Evolutionary conservation across 2,329 filamentous ascomycete genomes (phyloP).

Genomic region (Penicillium janthinellum): DNA sequence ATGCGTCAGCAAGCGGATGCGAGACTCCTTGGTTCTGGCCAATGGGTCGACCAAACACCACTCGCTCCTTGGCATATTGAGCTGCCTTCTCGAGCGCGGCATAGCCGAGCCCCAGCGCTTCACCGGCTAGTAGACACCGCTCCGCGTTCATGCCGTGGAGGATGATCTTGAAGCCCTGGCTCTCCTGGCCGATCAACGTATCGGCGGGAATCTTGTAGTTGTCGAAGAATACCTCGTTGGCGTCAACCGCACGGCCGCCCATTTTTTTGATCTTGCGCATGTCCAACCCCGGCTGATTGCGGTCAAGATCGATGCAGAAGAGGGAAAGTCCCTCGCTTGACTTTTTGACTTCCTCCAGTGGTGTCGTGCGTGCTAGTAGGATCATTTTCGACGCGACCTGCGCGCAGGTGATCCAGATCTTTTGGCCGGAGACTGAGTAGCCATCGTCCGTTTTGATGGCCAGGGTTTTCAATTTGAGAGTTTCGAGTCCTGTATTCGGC

Average conservation of each 20-base stretch:
- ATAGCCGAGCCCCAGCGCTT: slow-evolving; percentile 79
- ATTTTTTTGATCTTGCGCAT: slow-evolving; percentile 79
- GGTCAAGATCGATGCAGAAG: slow-evolving; percentile 78
- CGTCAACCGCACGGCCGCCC: slow-evolving; percentile 79
- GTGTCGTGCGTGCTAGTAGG: slow-evolving; percentile 73
- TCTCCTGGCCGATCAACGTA: slow-evolving; percentile 70
- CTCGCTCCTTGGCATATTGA: slow-evolving; percentile 64
- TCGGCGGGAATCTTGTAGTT: slow-evolving; percentile 68
- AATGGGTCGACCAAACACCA: slow-evolving; percentile 61
- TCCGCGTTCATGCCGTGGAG: slow-evolving; percentile 81
- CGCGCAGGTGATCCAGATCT: slow-evolving; percentile 87
- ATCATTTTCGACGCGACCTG: slow-evolving; percentile 85
- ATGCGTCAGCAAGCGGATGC: slow-evolving; percentile 61
- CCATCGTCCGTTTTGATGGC: slow-evolving; percentile 62
- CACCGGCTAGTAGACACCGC: slow-evolving; percentile 72
- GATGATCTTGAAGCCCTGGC: slow-evolving; percentile 76
- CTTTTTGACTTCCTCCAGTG: slow-evolving; percentile 66
- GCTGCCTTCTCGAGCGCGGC: slow-evolving; percentile 65
- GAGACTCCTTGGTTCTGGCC: slow-evolving; percentile 63
- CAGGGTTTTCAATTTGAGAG: slow-evolving; percentile 67
- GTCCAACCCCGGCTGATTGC: slow-evolving; percentile 60
- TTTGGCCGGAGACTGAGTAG: slow-evolving; percentile 74
- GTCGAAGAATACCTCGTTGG: slow-evolving; percentile 88
- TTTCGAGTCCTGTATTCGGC: slow-evolving; percentile 78
- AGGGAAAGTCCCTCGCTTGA: slow-evolving; percentile 75